phyloP scores from a whole-genome alignment of 2,329 filamentous ascomycete genomes.

The Exophiala bonariae region DNA sequence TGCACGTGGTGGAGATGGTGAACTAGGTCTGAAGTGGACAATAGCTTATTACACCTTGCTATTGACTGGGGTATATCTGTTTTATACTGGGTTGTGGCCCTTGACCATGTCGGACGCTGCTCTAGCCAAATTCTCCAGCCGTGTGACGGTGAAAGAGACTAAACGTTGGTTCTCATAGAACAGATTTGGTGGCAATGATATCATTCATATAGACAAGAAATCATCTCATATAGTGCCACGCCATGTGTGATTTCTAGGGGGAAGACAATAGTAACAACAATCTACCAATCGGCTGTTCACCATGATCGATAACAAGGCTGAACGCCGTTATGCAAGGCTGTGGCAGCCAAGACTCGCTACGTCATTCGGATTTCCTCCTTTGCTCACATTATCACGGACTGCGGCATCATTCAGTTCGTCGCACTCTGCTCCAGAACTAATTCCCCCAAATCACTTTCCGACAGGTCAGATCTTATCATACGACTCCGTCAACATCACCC shows the following conservation, averaged over 20 bases:
- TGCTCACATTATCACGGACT: not conserved
- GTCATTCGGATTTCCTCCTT: not conserved
- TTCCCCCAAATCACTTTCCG: no score
- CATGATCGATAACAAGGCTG: no score
- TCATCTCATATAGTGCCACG: no score
- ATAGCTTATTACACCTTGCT: slow-evolving; percentile 77
- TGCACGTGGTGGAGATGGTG: slow-evolving; percentile 28
- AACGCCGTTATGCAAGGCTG: not conserved
- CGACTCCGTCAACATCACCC: no score
- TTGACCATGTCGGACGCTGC: slow-evolving; percentile 60
- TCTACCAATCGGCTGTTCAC: no score
- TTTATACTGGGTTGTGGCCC: slow-evolving; percentile 69
- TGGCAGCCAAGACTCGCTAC: not conserved
- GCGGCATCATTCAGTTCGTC: no score
- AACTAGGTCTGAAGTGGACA: slow-evolving; percentile 62
- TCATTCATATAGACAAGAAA: not conserved
- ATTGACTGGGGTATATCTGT: slow-evolving; percentile 68
- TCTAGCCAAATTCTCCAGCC: slow-evolving; percentile 29
- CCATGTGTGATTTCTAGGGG: no score
- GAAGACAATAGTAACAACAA: no score
- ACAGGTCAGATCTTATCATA: no score
- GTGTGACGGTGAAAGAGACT: no score
- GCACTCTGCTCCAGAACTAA: no score
- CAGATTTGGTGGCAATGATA: not conserved
- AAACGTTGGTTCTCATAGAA: no score